Conservation (phyloP, 495 filamentous ascomycete species). For the Hypoxylon fragiforme region DNA sequence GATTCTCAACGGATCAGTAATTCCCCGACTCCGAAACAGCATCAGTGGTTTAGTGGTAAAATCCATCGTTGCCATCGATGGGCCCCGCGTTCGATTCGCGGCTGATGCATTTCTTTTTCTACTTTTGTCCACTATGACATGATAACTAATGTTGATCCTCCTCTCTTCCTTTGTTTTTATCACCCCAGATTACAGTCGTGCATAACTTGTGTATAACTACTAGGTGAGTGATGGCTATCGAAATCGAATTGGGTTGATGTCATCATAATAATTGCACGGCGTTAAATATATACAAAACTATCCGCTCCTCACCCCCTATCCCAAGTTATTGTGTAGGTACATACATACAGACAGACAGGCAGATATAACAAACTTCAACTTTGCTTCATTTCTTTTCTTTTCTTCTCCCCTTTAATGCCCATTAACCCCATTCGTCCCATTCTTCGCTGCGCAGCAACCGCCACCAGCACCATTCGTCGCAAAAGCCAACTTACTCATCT, state of each 20-base stretch:
- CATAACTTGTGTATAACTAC: no score
- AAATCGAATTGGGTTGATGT: no score
- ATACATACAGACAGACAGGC: no score
- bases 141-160: background rate
- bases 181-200: no score
- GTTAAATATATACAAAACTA: no score
- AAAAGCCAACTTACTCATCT: conserved; percentile 51
- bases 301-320: no score
- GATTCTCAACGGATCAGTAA: background rate
- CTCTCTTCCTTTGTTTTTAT: background rate
- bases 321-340: no score
- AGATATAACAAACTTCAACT: background rate
- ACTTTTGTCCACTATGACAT: background rate
- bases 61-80: conserved; percentile 59
- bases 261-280: no score
- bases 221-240: no score
- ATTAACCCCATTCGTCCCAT: conserved; percentile 26
- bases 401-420: conserved; percentile 19
- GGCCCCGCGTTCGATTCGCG: conserved; percentile 57
- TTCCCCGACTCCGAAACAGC: background rate
- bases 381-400: background rate
- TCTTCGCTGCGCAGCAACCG: conserved; percentile 35
- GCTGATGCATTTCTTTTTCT: conserved; percentile 44
- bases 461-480: conserved; percentile 26
- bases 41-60: conserved; percentile 58